Evolutionary conservation across 352 stramenopile genomes (phyloP), one percentile per base, ranked within the genome.

Genomic region (Globisporangium rhizosaccharum): DNA sequence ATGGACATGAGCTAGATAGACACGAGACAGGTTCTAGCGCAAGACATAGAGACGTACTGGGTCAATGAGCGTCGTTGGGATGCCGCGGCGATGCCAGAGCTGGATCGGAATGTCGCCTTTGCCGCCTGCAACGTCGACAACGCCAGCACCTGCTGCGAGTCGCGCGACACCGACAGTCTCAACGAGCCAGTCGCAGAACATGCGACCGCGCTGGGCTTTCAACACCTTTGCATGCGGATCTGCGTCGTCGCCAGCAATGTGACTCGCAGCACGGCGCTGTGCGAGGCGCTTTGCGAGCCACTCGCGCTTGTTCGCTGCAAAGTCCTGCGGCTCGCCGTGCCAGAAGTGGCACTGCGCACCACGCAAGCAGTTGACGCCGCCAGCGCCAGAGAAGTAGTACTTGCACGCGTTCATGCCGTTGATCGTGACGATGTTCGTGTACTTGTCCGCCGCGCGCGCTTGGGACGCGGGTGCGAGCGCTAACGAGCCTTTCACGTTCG

Each of bases 71-170:
- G 84, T 96, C 23, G 82, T 88, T 1, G 70, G 73, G 33, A 96
- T 91, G 18, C 79, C 82, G 49, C 85, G 76, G 28, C 75, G 62
- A 52, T 92, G 89, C 72, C 79, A 88, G 11, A 97, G 71, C 65
- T 95, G 75, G 61, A 96, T 87, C 17, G 75, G 67, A 49, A 96
- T 91, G 59, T 95, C 84, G 36, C 88, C 88, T 71, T 94, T 94
- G 45, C 88, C 88, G 25, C 88, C 88, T 39, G 88, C 88, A 9
- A 96, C 75, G 48, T 96, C 88, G n/a, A 97, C 51, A 5, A 97
- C 87, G 15, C 88, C 88, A 3, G 68, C 68, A 9, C 87, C 84
- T 1, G 44, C 7, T n/a, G 58, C 58, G 28, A 96, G 66, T 10
- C 42, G 36, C 18, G 68, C 60, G 9, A 68, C 52, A 0, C 88